Evolutionary conservation across 164 flowering plant species (phyloP).

Genomic region (Stephania japonica): DNA sequence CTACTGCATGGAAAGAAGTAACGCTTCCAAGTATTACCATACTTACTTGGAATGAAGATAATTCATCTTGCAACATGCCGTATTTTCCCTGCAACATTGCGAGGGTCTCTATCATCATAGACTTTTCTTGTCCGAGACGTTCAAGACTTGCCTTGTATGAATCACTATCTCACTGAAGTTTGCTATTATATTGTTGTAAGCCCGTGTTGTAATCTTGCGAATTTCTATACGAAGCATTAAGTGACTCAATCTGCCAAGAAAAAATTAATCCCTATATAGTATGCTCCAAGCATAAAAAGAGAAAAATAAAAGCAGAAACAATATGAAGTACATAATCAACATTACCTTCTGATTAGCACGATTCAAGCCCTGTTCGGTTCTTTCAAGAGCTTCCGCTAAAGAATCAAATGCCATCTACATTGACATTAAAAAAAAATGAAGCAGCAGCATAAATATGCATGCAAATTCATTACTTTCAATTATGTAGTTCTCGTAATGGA

Average conservation of each 20-base stretch:
- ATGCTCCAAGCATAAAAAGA: neutral
- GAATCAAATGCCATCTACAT: conserved; percentile 45
- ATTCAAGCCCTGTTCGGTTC: conserved; percentile 37
- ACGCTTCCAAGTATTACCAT: conserved; percentile 2
- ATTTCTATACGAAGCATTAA: conserved; percentile 66
- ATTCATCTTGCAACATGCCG: conserved; percentile 57
- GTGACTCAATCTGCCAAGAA: conserved; percentile 46
- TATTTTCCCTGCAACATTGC: conserved; percentile 55
- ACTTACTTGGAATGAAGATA: conserved; percentile 60
- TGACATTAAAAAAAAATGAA: neutral
- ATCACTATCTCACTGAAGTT: conserved; percentile 77
- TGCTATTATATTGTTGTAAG: conserved; percentile 85
- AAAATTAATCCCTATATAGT: neutral
- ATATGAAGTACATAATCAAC: neutral
- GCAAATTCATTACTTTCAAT: neutral
- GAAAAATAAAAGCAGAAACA: neutral
- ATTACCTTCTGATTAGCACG: conserved; percentile 64
- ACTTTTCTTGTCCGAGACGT: conserved; percentile 70
- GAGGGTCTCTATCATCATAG: conserved; percentile 66
- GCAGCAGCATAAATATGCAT: neutral
- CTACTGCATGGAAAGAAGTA: neutral
- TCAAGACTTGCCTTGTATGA: conserved; percentile 54
- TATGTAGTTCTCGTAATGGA: too few species aligned
- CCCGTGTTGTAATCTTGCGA: conserved; percentile 89
- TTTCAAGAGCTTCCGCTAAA: conserved; percentile 45